A percentile compares a stretch with the other conserved stretches of the same genome.
Conservation (phyloP, 106 monocot species). For the Iris macrosiphon region DNA sequence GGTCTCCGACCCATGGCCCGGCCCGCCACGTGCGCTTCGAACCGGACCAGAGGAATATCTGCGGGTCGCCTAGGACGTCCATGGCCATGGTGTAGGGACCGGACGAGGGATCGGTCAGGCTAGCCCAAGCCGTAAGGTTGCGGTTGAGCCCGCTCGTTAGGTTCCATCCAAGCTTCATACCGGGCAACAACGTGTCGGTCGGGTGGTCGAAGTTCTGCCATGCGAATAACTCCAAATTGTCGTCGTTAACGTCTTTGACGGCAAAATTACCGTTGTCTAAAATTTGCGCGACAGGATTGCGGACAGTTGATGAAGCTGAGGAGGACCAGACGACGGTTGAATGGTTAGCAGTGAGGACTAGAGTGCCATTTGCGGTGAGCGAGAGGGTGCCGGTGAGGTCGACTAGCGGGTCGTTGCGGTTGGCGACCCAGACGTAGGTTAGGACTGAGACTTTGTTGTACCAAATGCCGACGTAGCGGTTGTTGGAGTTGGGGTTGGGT, state of each 20-base stretch:
- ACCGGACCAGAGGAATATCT: slow-evolving; percentile 8
- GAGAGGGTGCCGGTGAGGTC: slow-evolving; percentile 6
- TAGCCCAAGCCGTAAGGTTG: slow-evolving; percentile 24
- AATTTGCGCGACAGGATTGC: slow-evolving; percentile 4
- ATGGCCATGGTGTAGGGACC: slow-evolving; percentile 7
- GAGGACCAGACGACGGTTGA: slow-evolving; percentile 6
- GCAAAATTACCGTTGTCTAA: slow-evolving; percentile 23
- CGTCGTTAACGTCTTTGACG: background rate
- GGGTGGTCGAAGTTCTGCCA: slow-evolving; percentile 63
- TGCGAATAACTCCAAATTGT: background rate
- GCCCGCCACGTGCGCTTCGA: slow-evolving; percentile 12
- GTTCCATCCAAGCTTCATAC: slow-evolving; percentile 33
- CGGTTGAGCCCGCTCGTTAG: slow-evolving; percentile 5
- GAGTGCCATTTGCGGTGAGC: slow-evolving; percentile 4
- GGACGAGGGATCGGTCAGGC: slow-evolving; percentile 7
- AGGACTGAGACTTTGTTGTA: slow-evolving; percentile 10
- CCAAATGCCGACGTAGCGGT: slow-evolving; percentile 12
- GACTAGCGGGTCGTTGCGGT: background rate
- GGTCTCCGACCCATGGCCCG: slow-evolving; percentile 23
- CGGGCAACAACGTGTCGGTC: slow-evolving; percentile 41
- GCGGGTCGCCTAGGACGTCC: background rate
- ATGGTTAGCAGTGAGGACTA: background rate
- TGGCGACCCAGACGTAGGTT: slow-evolving; percentile 18
- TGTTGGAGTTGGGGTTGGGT: background rate
- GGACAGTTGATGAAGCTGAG: background rate